phyloP scores from a whole-genome alignment of 352 stramenopile genomes.

The Phytophthora chlamydospora region DNA sequence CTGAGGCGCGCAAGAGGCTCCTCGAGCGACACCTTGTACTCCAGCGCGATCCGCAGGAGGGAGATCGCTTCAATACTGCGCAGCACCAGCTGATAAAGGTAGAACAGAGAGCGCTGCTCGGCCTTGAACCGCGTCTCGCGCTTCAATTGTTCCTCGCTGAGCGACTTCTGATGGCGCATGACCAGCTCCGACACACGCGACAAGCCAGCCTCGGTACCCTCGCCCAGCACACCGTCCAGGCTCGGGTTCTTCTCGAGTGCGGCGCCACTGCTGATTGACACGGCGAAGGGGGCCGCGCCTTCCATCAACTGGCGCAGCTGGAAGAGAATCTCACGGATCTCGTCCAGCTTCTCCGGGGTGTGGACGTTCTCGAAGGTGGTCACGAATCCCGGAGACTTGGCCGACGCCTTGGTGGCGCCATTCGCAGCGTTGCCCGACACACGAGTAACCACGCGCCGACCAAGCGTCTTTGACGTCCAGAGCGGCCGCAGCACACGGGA shows the following conservation, averaged over 20 bases:
- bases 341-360: constrained; percentile 62
- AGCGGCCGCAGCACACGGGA: constrained; percentile 79
- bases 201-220: constrained; percentile 48
- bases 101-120: constrained; percentile 84
- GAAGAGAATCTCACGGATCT: constrained; percentile 84
- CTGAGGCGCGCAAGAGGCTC: constrained; percentile 66
- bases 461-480: constrained; percentile 71
- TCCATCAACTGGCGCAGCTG: constrained; percentile 86
- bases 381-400: constrained; percentile 26
- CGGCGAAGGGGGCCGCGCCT: constrained; percentile 69
- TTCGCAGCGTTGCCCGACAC: constrained; percentile 20
- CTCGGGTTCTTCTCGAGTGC: constrained; percentile 60
- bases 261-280: constrained; percentile 73
- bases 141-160: constrained; percentile 75
- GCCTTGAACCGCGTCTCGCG: constrained; percentile 80
- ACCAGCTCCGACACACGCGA: constrained; percentile 72
- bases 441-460: constrained; percentile 43
- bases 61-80: constrained; percentile 85
- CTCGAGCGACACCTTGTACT: constrained; percentile 75
- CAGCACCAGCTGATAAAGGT: constrained; percentile 77
- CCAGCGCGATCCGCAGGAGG: constrained; percentile 62
- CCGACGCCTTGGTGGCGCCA: constrained; percentile 27
- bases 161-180: constrained; percentile 72
- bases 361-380: constrained; percentile 52
- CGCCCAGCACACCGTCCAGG: constrained; percentile 44